Conservation (phyloP, 129 eudicot genomes). For the Cynara cardunculus region DNA sequence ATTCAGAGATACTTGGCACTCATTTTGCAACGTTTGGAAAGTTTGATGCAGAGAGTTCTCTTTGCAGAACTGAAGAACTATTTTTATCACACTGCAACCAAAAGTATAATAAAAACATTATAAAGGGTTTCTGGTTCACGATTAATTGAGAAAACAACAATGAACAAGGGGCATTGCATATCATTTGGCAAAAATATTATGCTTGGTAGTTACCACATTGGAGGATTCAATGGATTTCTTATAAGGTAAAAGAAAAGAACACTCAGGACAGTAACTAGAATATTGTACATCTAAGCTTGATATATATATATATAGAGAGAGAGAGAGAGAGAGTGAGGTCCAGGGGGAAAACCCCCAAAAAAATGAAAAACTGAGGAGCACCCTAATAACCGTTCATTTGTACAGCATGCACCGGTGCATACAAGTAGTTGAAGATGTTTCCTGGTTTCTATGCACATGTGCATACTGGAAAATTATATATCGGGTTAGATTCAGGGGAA, state of each 20-base stretch:
- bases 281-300: neutral
- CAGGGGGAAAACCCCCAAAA: too few species aligned
- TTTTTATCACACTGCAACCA: conserved; percentile 87
- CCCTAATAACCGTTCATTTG: too few species aligned
- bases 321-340: too few species aligned
- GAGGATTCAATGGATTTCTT: neutral
- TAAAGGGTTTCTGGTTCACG: neutral
- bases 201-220: neutral
- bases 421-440: too few species aligned
- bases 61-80: conserved; percentile 97
- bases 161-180: neutral
- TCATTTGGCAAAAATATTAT: neutral
- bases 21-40: conserved; percentile 88
- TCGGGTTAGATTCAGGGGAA: too few species aligned
- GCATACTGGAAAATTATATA: too few species aligned
- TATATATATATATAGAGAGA: neutral
- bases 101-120: neutral
- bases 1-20: conserved; percentile 94
- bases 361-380: too few species aligned
- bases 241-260: neutral
- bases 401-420: too few species aligned
- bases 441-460: too few species aligned
- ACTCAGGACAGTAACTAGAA: neutral
- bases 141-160: neutral
- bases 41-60: conserved; percentile 95